Conservation (phyloP, 345 rosid genomes). For the Corymbia maculata region DNA sequence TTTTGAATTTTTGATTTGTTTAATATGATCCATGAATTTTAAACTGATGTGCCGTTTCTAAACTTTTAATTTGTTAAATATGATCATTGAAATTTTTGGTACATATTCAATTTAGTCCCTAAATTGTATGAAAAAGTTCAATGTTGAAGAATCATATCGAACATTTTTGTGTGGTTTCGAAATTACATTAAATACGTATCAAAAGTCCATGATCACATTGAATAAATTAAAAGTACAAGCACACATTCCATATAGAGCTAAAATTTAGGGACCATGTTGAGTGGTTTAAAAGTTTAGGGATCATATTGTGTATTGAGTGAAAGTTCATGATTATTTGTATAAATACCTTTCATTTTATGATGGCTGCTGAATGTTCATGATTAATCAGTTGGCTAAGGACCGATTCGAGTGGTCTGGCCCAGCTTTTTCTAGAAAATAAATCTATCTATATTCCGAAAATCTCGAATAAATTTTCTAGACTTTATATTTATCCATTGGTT, state of each 20-base stretch:
- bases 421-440: background rate
- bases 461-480: background rate
- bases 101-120: background rate
- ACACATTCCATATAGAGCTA: no score
- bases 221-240: no score
- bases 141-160: no score
- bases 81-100: no score
- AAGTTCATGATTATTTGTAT: no score
- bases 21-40: background rate
- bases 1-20: background rate
- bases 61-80: no score
- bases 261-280: no score
- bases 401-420: background rate
- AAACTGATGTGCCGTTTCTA: no score
- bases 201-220: no score
- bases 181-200: no score
- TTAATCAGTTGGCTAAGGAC: background rate
- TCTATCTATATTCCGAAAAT: background rate
- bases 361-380: background rate
- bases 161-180: rapidly evolving
- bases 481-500: background rate
- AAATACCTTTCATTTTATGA: background rate
- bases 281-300: no score
- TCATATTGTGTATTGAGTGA: no score
- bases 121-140: background rate